Conservation (phyloP, 73 alveolate species). For the Symbiodinium pilosum region DNA sequence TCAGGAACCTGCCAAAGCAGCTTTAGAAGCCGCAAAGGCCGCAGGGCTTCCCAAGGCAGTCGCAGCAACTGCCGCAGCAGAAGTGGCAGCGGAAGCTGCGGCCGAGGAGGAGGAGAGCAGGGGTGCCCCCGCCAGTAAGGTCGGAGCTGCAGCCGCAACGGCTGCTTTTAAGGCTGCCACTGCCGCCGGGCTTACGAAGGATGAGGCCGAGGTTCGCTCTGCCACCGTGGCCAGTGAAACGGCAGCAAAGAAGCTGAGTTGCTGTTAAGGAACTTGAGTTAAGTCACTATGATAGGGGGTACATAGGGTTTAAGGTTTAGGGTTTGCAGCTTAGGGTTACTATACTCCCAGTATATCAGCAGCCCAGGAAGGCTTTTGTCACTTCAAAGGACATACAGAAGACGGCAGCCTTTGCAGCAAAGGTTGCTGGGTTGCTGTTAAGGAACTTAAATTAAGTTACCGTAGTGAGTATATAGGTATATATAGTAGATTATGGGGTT, state of each 20-base stretch:
- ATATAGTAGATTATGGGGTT: no score
- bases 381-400: background rate
- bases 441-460: no score
- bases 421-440: no score
- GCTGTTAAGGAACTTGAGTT: no score
- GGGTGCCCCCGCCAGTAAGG: constrained; percentile 9
- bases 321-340: no score
- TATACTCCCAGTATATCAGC: no score
- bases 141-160: constrained; percentile 67
- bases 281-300: no score
- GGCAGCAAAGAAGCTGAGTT: constrained; percentile 62
- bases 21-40: constrained; percentile 62
- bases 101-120: constrained; percentile 48
- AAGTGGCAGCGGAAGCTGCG: constrained; percentile 54
- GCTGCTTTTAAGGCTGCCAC: constrained; percentile 48
- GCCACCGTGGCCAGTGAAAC: constrained; percentile 37
- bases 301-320: no score
- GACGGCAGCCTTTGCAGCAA: constrained; percentile 45
- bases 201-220: constrained; percentile 24
- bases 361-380: constrained; percentile 38
- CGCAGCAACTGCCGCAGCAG: constrained; percentile 59
- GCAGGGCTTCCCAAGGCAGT: constrained; percentile 40
- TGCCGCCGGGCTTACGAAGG: constrained; percentile 27
- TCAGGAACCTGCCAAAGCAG: constrained; percentile 64
- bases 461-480: no score